These are phyloP conservation scores for Pyrenopolyporus hunteri DNA, from an alignment of 495 filamentous ascomycete species.

Conservation along the genomic window DNA sequence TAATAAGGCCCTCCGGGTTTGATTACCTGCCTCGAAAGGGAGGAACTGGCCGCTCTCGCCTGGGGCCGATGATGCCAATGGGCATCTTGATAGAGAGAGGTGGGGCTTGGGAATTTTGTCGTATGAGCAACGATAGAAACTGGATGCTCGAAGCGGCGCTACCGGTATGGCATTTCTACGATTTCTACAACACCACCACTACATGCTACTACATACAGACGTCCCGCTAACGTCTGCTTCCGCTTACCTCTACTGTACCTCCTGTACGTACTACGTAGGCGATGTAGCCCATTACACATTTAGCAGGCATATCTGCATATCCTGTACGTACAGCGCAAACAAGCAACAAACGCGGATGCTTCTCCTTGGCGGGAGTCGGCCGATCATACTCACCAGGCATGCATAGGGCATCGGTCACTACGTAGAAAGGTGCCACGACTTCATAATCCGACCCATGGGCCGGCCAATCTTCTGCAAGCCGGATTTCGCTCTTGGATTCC, in stretches of 20 bases:
- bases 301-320: constrained; percentile 26
- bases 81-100: constrained; percentile 13
- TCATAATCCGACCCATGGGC: constrained; percentile 24
- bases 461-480: constrained; percentile 30
- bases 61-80: constrained; percentile 26
- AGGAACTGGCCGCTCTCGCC: constrained; percentile 25
- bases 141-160: constrained; percentile 19
- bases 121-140: constrained; percentile 9
- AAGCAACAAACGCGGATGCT: constrained; percentile 37
- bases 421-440: constrained; percentile 38
- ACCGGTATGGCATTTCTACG: no score
- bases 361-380: constrained; percentile 32
- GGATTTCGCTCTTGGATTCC: constrained; percentile 21
- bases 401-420: constrained; percentile 31
- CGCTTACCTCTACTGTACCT: background rate
- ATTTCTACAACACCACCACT: no score
- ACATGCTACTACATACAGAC: no score
- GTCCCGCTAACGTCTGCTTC: no score
- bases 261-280: constrained; percentile 8
- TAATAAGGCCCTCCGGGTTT: constrained; percentile 35
- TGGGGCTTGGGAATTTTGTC: constrained; percentile 20
- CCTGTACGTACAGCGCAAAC: constrained; percentile 35
- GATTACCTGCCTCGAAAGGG: constrained; percentile 36
- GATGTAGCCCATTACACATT: constrained; percentile 23
- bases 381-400: constrained; percentile 35